These are phyloP conservation scores for Diospyros kaki DNA, from an alignment of 148 eudicot species.

Conservation along the genomic window DNA sequence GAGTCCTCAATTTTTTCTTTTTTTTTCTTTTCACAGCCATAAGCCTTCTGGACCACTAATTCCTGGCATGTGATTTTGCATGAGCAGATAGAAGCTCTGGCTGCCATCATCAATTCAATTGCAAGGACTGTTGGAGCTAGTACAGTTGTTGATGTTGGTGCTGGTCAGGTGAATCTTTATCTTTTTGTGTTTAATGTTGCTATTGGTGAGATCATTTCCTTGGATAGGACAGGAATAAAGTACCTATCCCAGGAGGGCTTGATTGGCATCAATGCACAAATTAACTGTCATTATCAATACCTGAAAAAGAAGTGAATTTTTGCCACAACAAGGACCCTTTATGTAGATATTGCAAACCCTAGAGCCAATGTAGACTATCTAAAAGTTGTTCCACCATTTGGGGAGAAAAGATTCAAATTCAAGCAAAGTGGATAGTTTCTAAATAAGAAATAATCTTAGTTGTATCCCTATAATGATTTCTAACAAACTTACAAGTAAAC, in stretches of 20 bases:
- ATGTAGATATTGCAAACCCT: background rate
- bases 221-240: background rate
- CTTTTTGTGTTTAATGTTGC: background rate
- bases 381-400: background rate
- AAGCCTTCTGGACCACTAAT: slow-evolving; percentile 2
- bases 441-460: background rate
- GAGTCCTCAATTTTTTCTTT: too few species aligned
- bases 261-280: too few species aligned
- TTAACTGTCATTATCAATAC: too few species aligned
- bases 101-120: slow-evolving; percentile 57
- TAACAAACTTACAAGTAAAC: background rate
- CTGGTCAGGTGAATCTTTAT: slow-evolving; percentile 71
- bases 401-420: background rate
- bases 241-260: too few species aligned
- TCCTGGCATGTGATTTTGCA: background rate
- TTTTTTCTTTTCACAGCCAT: background rate
- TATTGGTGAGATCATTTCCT: slow-evolving; percentile 2
- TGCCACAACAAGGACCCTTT: background rate
- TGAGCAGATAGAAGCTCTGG: slow-evolving; percentile 69
- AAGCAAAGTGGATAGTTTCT: background rate
- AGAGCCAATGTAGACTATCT: background rate
- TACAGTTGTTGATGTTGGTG: slow-evolving; percentile 82
- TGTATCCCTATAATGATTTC: background rate
- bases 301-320: background rate
- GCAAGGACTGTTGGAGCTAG: slow-evolving; percentile 49